Evolutionary conservation across 495 filamentous ascomycete genomes (phyloP).

Genomic region (Aspergillus ostianus): DNA sequence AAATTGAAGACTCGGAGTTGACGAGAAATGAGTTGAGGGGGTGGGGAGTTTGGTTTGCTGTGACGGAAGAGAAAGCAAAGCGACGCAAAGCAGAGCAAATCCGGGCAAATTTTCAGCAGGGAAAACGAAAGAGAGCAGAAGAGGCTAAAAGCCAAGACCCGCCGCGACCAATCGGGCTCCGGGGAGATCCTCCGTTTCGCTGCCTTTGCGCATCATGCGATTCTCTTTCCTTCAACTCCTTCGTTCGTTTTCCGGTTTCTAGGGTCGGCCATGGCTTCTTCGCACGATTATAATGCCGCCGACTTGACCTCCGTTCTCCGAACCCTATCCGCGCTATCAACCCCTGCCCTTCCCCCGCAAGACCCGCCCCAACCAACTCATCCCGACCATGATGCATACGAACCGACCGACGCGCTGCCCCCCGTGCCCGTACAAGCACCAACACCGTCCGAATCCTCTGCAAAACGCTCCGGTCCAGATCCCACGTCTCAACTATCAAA

Average conservation of each 20-base stretch:
- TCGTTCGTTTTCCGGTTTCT: not conserved
- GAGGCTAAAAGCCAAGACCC: slow-evolving; percentile 3
- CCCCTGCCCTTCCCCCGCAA: slow-evolving; percentile 3
- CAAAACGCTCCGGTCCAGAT: not conserved
- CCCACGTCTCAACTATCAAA: not conserved
- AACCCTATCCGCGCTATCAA: slow-evolving; percentile 47
- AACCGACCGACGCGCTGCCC: not conserved
- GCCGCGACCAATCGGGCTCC: not conserved
- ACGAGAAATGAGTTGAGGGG: not conserved
- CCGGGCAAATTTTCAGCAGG: not conserved
- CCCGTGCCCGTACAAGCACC: not conserved
- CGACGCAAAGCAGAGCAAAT: no score
- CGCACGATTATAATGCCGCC: slow-evolving; percentile 36
- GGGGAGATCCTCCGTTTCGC: no score
- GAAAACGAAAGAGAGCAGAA: not conserved
- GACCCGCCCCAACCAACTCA: no score
- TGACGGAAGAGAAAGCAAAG: not conserved
- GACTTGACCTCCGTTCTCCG: slow-evolving; percentile 54
- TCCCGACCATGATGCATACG: not conserved
- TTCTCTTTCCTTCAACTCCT: not conserved
- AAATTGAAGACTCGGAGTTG: not conserved
- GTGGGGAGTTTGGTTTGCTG: not conserved
- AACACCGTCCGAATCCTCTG: not conserved
- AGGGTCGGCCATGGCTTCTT: slow-evolving; percentile 17
- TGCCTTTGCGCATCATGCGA: not conserved